Conservation (phyloP, 1,284 basidiomycete genomes). For the Sanguinoderma infundibulare region DNA sequence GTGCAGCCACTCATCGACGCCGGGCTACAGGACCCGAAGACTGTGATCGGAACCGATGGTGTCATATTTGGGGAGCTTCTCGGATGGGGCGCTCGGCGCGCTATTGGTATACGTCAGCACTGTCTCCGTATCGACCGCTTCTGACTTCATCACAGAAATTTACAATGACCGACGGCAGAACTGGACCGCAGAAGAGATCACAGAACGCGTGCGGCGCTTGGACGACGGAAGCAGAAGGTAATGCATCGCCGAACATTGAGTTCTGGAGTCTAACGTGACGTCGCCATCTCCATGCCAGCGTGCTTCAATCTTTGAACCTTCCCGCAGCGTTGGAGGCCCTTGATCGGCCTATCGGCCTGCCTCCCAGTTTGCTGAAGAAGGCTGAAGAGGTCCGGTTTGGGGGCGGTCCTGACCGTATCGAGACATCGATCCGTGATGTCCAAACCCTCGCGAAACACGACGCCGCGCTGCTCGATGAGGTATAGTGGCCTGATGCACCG, state of each 20-base stretch:
- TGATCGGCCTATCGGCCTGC: constrained; percentile 86
- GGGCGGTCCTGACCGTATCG: constrained; percentile 77
- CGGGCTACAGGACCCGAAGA: constrained; percentile 68
- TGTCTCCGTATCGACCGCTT: background rate
- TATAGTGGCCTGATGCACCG: constrained; percentile 31
- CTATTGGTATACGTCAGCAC: constrained; percentile 69
- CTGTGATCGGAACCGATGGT: constrained; percentile 49
- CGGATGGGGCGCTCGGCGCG: constrained; percentile 88
- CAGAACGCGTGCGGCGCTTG: constrained; percentile 65
- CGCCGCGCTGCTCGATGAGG: constrained; percentile 75
- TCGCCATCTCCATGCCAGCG: constrained; percentile 44
- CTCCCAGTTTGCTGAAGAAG: constrained; percentile 86
- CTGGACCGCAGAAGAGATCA: constrained; percentile 73
- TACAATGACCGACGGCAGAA: constrained; percentile 86
- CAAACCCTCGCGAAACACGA: constrained; percentile 70
- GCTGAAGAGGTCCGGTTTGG: constrained; percentile 85
- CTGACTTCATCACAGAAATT: constrained; percentile 59
- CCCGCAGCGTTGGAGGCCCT: constrained; percentile 90
- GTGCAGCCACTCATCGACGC: constrained; percentile 66
- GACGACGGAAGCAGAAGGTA: constrained; percentile 71
- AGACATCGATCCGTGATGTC: constrained; percentile 76
- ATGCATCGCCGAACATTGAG: constrained; percentile 25
- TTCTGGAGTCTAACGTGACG: background rate
- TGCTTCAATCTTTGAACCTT: constrained; percentile 76
- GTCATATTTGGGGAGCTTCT: constrained; percentile 81